Evolutionary conservation across 352 stramenopile species (phyloP), one percentile per base, ranked within the genome.

Genomic region (Aphanomyces astaci): DNA sequence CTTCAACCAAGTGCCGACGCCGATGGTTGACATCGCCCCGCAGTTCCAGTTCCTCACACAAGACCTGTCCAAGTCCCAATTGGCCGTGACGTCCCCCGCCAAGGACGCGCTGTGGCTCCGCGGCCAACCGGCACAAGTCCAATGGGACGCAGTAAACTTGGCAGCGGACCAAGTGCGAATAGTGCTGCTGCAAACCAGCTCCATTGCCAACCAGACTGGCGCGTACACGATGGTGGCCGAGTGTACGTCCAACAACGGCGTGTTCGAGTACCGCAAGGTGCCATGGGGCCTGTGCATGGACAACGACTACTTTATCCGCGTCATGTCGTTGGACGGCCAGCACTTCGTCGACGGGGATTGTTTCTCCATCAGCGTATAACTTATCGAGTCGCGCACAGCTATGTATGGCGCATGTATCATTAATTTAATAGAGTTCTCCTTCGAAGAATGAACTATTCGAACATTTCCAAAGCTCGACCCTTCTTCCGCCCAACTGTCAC

Each of bases 271-370:
- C 70, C 74, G 70, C 36, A 86, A 84, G 57, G 85, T 93, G 45
- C 85, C 83, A 22, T 93, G 85, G 85, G 85, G 85, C 51, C 90
- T 93, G 81, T 78, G 80, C 51, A 59, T 59, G 51, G 85, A 83
- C 51, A 75, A 76, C 62, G 86, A 86, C 53, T 93, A 93, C 76
- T 89, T 92, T 64, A 64, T 93, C 30, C 80, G 81, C 30, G 72
- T 93, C 49, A 59, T 59, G 51, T 59, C 51, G 19, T 59, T 59
- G 51, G 51, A 59, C 51, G 51, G 51, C 13, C 51, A 59, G 30
- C 51, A 59, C 15, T 59, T 59, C 33, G 30, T 59, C 30, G 51
- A 59, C n/a, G 51, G 51, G 7, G 51, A 59, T 25, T 59, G 51
- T 25, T 59, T 59, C 51, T 59, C 51, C 22, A 32, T 59, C 51